Evolutionary conservation across 768 basidiomycete species (phyloP), one percentile per base, ranked within the genome.

Genomic region (Pleurotus sapidus): DNA sequence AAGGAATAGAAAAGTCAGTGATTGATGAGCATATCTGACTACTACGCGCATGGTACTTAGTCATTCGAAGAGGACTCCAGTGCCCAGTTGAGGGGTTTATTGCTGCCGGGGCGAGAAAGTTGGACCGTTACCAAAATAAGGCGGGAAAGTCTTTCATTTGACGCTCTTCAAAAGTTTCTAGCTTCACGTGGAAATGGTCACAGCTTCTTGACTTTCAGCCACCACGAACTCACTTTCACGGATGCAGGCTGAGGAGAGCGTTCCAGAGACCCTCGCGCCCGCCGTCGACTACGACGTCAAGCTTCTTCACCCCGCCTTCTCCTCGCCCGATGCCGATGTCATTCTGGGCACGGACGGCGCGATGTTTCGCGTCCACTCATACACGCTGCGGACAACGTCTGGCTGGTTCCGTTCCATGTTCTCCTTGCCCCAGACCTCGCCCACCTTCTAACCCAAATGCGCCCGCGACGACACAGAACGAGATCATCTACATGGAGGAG

Each of bases 361-460:
- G 5, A 70, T 74, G 62, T 88, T 88, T 65, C 77, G 80, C 24
- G 75, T 87, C 14, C 86, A 87, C 57, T 78, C 82, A 0, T 80
- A 75, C 68, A 82, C 81, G 1, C 73, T 88, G 42, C 86, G 82
- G 63, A 82, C 79, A 15, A 85, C 86, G 0, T 87, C 85, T 3
- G 81, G 82, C 18, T 87, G 85, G 79, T 87, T 86, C 65, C 76
- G 80, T 11, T 67, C 81, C 5, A 84, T 87, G 71, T 83, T 85
- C 65, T 75, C 78, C 18, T 72, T 88, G 0, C 87, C 87, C 1
- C 79, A 81, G 63, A 20, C 59, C 59, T 40, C 24, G 2, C 40
- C 57, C 59, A 37, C 42, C n/a, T 43, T 43, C 57, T 3, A 38
- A 51, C 1, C 46, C 56, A 17, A 43, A 45, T 46, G n/a, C 64